Percentiles rank a stretch among this genome's conserved stretches.
Evolutionary conservation across 768 basidiomycete species (phyloP).

Genomic region (Suillus subalutaceus): DNA sequence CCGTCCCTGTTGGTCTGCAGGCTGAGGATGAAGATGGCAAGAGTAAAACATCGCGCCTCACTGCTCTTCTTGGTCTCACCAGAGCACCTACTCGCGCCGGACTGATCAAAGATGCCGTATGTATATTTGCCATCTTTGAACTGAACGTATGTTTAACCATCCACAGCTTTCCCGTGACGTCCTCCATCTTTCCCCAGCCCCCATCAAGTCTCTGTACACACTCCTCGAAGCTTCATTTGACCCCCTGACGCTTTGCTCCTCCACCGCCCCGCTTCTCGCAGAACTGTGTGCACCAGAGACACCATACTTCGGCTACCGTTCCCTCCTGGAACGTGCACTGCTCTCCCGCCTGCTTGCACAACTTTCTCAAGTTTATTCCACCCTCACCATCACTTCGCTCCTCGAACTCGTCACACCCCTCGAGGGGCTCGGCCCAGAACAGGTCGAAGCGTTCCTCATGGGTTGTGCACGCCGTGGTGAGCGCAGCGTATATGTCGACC

Average conservation of each 20-base stretch:
- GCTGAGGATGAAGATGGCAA: slow-evolving; percentile 55
- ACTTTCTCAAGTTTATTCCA: slow-evolving; percentile 90
- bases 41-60: slow-evolving; percentile 76
- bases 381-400: slow-evolving; percentile 78
- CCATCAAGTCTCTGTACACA: slow-evolving; percentile 79
- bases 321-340: slow-evolving; percentile 89
- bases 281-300: slow-evolving; percentile 45
- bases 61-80: slow-evolving; percentile 80
- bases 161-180: slow-evolving; percentile 78
- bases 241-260: slow-evolving; percentile 80
- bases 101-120: slow-evolving; percentile 83
- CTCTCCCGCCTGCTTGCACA: slow-evolving; percentile 90
- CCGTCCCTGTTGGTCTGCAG: slow-evolving; percentile 81
- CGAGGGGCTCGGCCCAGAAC: slow-evolving; percentile 61
- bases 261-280: slow-evolving; percentile 78
- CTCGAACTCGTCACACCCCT: slow-evolving; percentile 80
- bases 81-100: slow-evolving; percentile 87
- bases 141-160: slow-evolving; percentile 14
- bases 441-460: slow-evolving; percentile 92
- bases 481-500: slow-evolving; percentile 85
- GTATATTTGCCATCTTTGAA: slow-evolving; percentile 8
- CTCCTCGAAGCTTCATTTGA: slow-evolving; percentile 93
- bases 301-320: slow-evolving; percentile 79
- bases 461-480: slow-evolving; percentile 87
- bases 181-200: slow-evolving; percentile 73